A percentile compares a stretch with the other conserved stretches of the same genome.
These are phyloP conservation scores for Geoglossum glabrum DNA, from an alignment of 495 filamentous ascomycete genomes.

Conservation along the genomic window DNA sequence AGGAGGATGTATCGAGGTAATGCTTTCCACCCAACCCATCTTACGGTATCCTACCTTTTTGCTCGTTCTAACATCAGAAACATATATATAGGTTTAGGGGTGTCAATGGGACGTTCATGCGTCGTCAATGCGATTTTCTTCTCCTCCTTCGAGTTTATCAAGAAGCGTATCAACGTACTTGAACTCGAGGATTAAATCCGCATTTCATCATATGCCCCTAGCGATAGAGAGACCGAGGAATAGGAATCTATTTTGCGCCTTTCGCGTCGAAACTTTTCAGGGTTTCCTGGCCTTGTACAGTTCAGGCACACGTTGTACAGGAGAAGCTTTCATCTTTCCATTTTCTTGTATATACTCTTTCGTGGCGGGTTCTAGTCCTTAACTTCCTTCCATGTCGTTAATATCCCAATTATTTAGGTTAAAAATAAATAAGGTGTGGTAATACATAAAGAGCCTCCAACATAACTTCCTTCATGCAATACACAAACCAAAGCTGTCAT, in stretches of 20 bases:
- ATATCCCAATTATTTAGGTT: neutral
- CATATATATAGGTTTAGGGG: constrained; percentile 35
- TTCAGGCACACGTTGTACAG: neutral
- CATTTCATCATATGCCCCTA: neutral
- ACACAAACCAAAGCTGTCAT: neutral
- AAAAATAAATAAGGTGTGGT: neutral
- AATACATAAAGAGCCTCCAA: neutral
- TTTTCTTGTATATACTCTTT: neutral
- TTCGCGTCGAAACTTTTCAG: neutral
- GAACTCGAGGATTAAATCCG: constrained; percentile 25
- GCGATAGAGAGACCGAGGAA: too few species aligned
- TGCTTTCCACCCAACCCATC: neutral
- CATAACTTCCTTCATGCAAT: neutral
- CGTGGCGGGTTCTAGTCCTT: neutral
- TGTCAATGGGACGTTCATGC: constrained; percentile 60
- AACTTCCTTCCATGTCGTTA: neutral
- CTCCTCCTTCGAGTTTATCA: constrained; percentile 54
- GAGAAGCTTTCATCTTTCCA: neutral
- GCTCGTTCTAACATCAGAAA: neutral
- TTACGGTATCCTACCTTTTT: neutral
- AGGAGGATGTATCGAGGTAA: constrained; percentile 44
- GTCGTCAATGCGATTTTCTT: constrained; percentile 61
- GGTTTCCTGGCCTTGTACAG: neutral
- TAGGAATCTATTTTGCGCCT: neutral
- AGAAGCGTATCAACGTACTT: constrained; percentile 44